Evolutionary conservation across 805 yeast species (phyloP), one percentile per base, ranked within the genome.

Genomic region (Schwanniomyces pseudopolymorphus): DNA sequence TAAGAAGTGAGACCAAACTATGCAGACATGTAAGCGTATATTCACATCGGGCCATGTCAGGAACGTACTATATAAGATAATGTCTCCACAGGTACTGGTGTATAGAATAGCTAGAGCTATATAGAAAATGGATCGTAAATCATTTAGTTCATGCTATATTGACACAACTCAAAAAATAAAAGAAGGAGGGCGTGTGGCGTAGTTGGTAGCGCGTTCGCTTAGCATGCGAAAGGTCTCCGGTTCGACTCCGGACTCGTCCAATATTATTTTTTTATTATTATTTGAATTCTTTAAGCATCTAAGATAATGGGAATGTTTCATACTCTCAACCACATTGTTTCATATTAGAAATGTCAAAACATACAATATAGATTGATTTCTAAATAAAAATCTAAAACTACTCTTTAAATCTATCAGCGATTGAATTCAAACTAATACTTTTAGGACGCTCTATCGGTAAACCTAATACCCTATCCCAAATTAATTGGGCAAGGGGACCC

Each of bases 401-500:
- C 14, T 19, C 20, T 5, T 16, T 16, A n/a, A 40, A 26, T 6
- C 37, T 19, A 6, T 40, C 17, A 5, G 26, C 26, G 11, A 40
- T 40, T 22, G 21, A 7, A 3, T 40, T 17, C 17, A 40, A 40
- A n/a, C 33, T 40, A 22, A 40, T 37, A 40, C 43, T 40, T 77
- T 83, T 85, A 63, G 94, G 94, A 64, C 94, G 79, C 70, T 87
- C 94, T 55, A 87, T 84, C 46, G 94, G 89, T 66, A 85, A 64
- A 43, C 92, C 92, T 46, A 83, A 67, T 53, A 82, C 80, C 53
- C 94, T 76, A 72, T 87, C 94, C 81, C 87, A 81, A 55, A 87
- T 82, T 65, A 87, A 74, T 71, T 87, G 94, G 31, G 89, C 80
- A 61, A 87, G 72, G 41, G 87, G 89, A 55, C 94, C 94, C 50